These are phyloP conservation scores for Lactarius trivialis DNA, from an alignment of 768 basidiomycete species.

Conservation along the genomic window DNA sequence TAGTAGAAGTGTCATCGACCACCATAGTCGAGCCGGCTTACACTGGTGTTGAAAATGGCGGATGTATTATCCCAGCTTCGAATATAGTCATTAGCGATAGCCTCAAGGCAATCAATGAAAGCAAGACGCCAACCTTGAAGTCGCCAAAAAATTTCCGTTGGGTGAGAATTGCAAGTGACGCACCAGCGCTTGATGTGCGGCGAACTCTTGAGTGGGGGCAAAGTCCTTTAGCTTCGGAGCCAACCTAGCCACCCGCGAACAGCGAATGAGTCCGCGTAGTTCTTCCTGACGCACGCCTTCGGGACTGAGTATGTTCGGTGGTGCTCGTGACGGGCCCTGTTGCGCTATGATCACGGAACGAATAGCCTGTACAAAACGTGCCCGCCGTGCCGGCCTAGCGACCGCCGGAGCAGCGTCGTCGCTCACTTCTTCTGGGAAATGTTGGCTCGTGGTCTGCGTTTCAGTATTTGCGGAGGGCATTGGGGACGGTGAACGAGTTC, in stretches of 20 bases:
- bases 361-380: conserved; percentile 39
- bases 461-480: not conserved
- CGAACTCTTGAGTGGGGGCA: conserved; percentile 51
- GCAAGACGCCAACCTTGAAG: conserved; percentile 46
- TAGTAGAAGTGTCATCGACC: not conserved
- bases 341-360: conserved; percentile 44
- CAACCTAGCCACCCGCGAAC: conserved; percentile 48
- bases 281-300: conserved; percentile 22
- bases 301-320: conserved; percentile 26
- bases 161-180: conserved; percentile 72
- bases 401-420: conserved; percentile 2
- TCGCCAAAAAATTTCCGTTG: conserved; percentile 65
- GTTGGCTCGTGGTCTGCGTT: not conserved
- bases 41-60: conserved; percentile 58
- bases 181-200: conserved; percentile 62
- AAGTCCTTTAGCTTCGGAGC: conserved; percentile 49
- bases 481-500: conserved; percentile 11
- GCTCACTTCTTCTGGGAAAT: conserved; percentile 12
- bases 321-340: conserved; percentile 29
- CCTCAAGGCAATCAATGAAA: not conserved
- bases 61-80: conserved; percentile 69
- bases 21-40: conserved; percentile 29
- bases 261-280: conserved; percentile 30
- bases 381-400: conserved; percentile 25
- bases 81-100: not conserved